Evolutionary conservation across 2,329 filamentous ascomycete species (phyloP).

Genomic region (Aspergillus sp.): DNA sequence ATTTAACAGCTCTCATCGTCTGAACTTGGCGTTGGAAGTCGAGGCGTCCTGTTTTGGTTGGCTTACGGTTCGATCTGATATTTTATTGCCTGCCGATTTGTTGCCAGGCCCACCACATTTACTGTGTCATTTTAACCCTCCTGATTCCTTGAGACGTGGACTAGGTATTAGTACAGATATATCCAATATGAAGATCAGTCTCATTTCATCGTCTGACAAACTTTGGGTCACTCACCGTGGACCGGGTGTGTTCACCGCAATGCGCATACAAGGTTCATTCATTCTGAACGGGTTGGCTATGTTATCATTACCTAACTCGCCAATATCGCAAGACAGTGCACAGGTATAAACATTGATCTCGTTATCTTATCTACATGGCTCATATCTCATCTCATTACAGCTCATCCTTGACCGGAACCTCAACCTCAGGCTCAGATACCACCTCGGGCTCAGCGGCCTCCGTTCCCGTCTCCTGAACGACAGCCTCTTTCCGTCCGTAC

Average conservation of each 20-base stretch:
- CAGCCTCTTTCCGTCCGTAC: conserved; percentile 41
- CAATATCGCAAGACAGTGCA: not conserved
- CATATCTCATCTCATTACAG: conserved; percentile 30
- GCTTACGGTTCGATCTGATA: conserved; percentile 32
- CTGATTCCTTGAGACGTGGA: conserved; percentile 19
- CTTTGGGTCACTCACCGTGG: not conserved
- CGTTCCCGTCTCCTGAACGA: conserved; percentile 21
- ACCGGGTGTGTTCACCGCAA: not conserved
- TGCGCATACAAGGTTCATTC: not conserved
- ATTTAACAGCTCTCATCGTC: conserved; percentile 37
- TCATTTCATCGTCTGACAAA: conserved; percentile 5
- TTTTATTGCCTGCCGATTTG: conserved; percentile 29
- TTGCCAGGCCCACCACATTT: conserved; percentile 41
- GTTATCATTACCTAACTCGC: not conserved
- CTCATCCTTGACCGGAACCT: conserved; percentile 32
- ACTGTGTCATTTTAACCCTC: conserved; percentile 22
- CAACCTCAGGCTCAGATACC: conserved; percentile 13
- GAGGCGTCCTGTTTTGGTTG: conserved; percentile 44
- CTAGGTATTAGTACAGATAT: conserved; percentile 29
- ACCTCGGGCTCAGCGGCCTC: conserved; percentile 3
- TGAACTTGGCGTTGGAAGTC: conserved; percentile 44
- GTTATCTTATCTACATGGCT: conserved; percentile 22
- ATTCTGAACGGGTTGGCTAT: not conserved
- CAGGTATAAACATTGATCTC: conserved; percentile 11
- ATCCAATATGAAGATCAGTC: conserved; percentile 27